Percentiles rank a stretch among this genome's conserved stretches.
Evolutionary conservation across 1,284 basidiomycete species (phyloP).

Genomic region (Ceratobasidium theobromae): DNA sequence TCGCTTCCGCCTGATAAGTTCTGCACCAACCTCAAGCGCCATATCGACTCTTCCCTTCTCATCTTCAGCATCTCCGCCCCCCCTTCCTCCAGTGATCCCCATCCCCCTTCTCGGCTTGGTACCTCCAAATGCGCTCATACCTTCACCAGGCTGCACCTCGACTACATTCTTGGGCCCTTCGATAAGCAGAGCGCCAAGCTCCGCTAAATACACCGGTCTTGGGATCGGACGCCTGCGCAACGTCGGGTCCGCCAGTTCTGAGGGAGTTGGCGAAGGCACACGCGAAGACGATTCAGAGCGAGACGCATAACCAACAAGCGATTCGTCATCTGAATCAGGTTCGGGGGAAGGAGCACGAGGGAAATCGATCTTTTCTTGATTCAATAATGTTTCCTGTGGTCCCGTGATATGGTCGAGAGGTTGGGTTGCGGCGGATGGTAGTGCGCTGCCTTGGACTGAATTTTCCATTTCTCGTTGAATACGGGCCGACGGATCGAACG

Average conservation of each 20-base stretch:
- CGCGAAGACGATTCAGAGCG: conserved; percentile 62
- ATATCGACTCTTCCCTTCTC: conserved; percentile 77
- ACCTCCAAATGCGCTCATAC: background rate
- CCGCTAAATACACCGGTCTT: conserved; percentile 79
- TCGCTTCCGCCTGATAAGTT: conserved; percentile 76
- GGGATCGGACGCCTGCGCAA: conserved; percentile 66
- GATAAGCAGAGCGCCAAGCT: conserved; percentile 68
- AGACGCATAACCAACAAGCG: conserved; percentile 72
- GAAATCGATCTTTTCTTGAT: too few relatives aligned
- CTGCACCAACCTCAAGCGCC: conserved; percentile 74
- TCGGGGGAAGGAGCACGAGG: too few relatives aligned
- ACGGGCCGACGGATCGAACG: background rate
- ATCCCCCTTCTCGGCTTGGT: conserved; percentile 6
- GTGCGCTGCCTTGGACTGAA: conserved; percentile 2
- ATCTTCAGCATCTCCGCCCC: conserved; percentile 59
- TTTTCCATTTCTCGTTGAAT: conserved; percentile 22
- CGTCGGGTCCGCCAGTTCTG: conserved; percentile 79
- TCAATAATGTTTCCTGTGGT: too few relatives aligned
- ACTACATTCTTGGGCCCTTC: conserved; percentile 22
- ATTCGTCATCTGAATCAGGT: conserved; percentile 75
- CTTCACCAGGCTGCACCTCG: conserved; percentile 28
- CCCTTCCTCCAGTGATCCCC: conserved; percentile 50
- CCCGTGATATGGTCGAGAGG: too few relatives aligned
- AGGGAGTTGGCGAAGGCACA: conserved; percentile 74
- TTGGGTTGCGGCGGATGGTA: too few relatives aligned